Percentiles rank a stretch among this genome's conserved stretches.
Conservation (phyloP, 2,329 filamentous ascomycete species). For the Xylariaceae sp. region DNA sequence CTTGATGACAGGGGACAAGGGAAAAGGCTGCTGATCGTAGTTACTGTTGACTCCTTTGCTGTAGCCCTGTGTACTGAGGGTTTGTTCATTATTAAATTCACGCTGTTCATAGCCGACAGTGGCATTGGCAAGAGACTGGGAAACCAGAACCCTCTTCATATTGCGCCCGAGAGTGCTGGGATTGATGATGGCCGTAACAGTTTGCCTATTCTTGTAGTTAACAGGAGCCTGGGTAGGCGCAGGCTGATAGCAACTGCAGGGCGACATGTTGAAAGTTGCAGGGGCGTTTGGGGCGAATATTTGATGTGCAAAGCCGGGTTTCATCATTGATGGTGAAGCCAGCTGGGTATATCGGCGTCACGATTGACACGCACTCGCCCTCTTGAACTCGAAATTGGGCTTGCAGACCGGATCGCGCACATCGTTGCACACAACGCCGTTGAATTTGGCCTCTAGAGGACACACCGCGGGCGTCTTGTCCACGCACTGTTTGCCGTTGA, state of each 20-base stretch:
- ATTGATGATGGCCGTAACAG: background rate
- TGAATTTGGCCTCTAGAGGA: too few relatives aligned
- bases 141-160: background rate
- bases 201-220: background rate
- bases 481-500: too few relatives aligned
- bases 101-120: background rate
- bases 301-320: too few relatives aligned
- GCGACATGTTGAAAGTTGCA: background rate
- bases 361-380: too few relatives aligned
- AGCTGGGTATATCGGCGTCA: too few relatives aligned
- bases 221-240: background rate
- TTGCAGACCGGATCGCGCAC: too few relatives aligned
- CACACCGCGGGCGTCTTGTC: too few relatives aligned
- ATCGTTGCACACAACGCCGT: background rate
- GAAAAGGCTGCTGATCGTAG: background rate
- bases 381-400: too few relatives aligned
- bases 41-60: background rate
- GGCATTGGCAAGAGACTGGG: background rate
- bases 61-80: background rate
- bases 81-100: background rate
- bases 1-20: background rate
- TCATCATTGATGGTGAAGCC: too few relatives aligned
- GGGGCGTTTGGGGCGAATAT: background rate
- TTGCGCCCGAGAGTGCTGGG: background rate
- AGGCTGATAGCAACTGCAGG: background rate